phyloP scores from a whole-genome alignment of 371 early-diverging fungal species.

The Mortierella sp. region DNA sequence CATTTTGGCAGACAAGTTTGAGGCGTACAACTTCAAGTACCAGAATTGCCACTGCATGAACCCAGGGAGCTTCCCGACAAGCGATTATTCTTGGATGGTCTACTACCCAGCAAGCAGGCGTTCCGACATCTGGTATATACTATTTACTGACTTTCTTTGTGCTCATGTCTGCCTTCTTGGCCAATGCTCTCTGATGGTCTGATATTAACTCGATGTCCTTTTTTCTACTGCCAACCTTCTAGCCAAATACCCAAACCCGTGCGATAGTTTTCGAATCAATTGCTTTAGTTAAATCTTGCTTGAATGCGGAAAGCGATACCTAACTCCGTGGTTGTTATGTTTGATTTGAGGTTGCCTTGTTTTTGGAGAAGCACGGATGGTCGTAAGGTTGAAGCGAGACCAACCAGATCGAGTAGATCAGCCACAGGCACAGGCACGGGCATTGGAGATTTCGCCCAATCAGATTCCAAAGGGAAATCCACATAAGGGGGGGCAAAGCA shows the following conservation, averaged over 20 bases:
- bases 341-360: not conserved
- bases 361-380: no score
- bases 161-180: no score
- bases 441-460: not conserved
- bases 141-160: no score
- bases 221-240: not conserved
- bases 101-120: slow-evolving; percentile 79
- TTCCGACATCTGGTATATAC: slow-evolving; percentile 66
- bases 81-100: slow-evolving; percentile 79
- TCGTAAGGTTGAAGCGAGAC: no score
- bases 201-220: not conserved
- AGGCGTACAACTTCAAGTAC: slow-evolving; percentile 77
- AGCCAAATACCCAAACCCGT: slow-evolving; percentile 54
- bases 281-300: not conserved
- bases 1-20: slow-evolving; percentile 88
- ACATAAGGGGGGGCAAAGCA: slow-evolving; percentile 6
- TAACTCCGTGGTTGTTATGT: not conserved
- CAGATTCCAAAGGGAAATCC: not conserved
- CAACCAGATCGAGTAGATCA: not conserved
- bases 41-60: slow-evolving; percentile 85
- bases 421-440: not conserved
- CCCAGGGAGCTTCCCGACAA: slow-evolving; percentile 88
- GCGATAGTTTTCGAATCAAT: slow-evolving; percentile 6
- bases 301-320: no score
- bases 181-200: not conserved